Percentiles rank a stretch among this genome's conserved stretches.
These are phyloP conservation scores for Sarcocystis neurona DNA, from an alignment of 169 alveolate genomes.

Conservation along the genomic window DNA sequence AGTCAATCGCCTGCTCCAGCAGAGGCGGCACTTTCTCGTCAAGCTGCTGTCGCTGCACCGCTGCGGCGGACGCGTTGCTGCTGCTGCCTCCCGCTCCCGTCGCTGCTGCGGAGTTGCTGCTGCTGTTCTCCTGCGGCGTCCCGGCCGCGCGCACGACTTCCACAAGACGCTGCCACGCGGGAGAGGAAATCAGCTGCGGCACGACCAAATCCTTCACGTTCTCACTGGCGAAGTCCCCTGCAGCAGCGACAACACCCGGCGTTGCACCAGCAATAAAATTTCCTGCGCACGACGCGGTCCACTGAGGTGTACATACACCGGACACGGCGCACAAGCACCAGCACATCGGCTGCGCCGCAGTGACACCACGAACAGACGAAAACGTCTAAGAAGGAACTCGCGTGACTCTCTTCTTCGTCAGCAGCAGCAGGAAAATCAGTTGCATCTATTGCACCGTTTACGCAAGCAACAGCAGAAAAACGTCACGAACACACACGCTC, in stretches of 20 bases:
- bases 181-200: slow-evolving; percentile 70
- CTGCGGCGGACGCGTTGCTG: not conserved
- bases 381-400: no score
- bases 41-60: no score
- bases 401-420: no score
- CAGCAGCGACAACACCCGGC: not conserved
- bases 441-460: no score
- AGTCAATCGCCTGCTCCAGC: slow-evolving; percentile 51
- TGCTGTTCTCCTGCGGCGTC: not conserved
- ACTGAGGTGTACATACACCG: not conserved
- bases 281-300: not conserved
- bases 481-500: no score
- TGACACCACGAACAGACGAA: not conserved
- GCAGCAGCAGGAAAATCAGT: no score
- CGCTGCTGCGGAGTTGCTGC: no score
- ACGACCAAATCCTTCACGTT: slow-evolving; percentile 72
- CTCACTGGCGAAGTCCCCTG: slow-evolving; percentile 78
- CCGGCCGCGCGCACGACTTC: not conserved
- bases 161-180: slow-evolving; percentile 67
- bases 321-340: not conserved
- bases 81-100: no score
- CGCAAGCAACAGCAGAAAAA: no score
- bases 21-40: slow-evolving; percentile 22
- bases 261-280: not conserved
- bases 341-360: not conserved